These are phyloP conservation scores for Myxozyma mucilagina DNA, from an alignment of 805 yeast species.

Conservation along the genomic window DNA sequence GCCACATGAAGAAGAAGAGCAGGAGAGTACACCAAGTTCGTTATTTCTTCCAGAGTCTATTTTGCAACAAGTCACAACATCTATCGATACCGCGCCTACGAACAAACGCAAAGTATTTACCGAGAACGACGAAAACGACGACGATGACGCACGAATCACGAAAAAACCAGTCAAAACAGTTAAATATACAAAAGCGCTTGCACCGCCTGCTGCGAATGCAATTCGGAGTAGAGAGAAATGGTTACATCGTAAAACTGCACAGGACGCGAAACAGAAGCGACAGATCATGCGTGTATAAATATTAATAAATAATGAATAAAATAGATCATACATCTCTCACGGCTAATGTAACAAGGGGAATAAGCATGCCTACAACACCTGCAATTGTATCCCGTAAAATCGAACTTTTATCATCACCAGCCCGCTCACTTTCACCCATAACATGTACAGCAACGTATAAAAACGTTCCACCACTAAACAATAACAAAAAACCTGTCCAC, in stretches of 20 bases:
- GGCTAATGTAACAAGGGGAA: constrained; percentile 39
- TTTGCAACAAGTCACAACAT: constrained; percentile 22
- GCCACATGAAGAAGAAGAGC: background rate
- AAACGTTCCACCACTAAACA: constrained; percentile 73
- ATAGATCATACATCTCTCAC: constrained; percentile 34
- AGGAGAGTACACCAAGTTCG: background rate
- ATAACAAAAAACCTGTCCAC: constrained; percentile 55
- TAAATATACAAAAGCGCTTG: constrained; percentile 12
- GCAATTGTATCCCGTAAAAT: constrained; percentile 31
- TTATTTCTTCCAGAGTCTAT: constrained; percentile 18
- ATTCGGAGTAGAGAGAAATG: constrained; percentile 16
- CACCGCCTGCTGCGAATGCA: constrained; percentile 14
- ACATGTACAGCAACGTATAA: constrained; percentile 69
- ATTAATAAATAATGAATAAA: background rate
- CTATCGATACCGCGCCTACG: constrained; percentile 5
- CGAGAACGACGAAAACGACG: constrained; percentile 11
- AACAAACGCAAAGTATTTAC: constrained; percentile 10
- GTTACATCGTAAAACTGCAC: constrained; percentile 33
- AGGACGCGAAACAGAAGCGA: constrained; percentile 10
- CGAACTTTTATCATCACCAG: constrained; percentile 7
- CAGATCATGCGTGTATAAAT: constrained; percentile 2
- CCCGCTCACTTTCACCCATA: constrained; percentile 44
- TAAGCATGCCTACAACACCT: constrained; percentile 38
- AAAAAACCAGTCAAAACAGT: background rate
- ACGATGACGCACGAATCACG: constrained; percentile 4